Base-by-base conservation (phyloP, 306 rosid genomes). In the Pterocarpus macrocarpus region DNA sequence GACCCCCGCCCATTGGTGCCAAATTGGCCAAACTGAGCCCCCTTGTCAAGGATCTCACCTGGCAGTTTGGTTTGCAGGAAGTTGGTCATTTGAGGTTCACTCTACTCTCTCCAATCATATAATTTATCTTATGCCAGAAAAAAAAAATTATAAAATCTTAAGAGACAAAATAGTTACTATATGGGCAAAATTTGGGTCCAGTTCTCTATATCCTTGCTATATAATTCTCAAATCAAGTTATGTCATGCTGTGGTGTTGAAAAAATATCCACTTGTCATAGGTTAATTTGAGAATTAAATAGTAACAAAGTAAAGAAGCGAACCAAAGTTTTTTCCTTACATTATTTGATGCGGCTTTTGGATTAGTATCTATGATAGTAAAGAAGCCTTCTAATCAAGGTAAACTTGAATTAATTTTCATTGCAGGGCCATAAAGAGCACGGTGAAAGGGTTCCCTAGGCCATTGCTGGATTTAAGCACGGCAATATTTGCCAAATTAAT, bases 21-120 rank as follows among this genome's bases (percentile, higher is more conserved):
- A 82, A 11, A 67, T 35, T 17, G 58, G 98, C 97, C 47, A 82
- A 83, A 0, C 47, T 94, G 14, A 85, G 50, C n/a, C 0, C 5
- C 34, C 69, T 71, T 62, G 45, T 68, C 16, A 82, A 43, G 52
- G 93, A 90, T 78, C 2, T 91, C 56, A 82, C 89, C 62, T 7
- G 22, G 62, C 91, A 94, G 75, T 90, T 94, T 69, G 98, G 59
- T 47, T 89, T 64, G 35, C 93, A 90, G 69, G 97, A 94, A 90
- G 94, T 91, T 70, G 98, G 98, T 34, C 97, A 91, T 69, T 65
- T 91, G 77, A 89, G 94, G 97, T 93, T 55, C 61, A n/a, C 41
- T 43, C 80, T 65, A 22, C 38, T 52, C 84, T 55, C 33, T 50
- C 3, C n/a, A 62, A 57, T 36, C 3, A 55, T 22, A 22, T 22